Conservation (phyloP, 257 asterid species). For the Forsythia suspensa region DNA sequence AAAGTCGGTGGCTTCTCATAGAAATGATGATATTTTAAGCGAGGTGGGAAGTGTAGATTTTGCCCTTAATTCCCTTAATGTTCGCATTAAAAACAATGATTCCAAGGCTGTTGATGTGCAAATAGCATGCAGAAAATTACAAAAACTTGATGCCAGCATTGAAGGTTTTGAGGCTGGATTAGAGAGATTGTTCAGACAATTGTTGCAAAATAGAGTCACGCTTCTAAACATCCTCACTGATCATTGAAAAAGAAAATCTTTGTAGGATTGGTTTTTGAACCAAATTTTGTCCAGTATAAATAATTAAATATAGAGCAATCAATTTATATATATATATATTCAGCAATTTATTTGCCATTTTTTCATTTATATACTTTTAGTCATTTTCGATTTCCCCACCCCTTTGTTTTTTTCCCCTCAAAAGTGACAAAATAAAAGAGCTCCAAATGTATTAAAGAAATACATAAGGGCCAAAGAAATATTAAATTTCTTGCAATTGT, state of each 20-base stretch:
- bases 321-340: no score
- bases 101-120: constrained; percentile 30
- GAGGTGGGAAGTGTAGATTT: constrained; percentile 48
- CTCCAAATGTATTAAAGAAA: no score
- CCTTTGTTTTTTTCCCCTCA: no score
- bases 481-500: no score
- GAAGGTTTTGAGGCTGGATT: constrained; percentile 40
- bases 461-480: no score
- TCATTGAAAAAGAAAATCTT: constrained; percentile 17
- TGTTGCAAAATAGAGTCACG: constrained; percentile 43
- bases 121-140: constrained; percentile 35
- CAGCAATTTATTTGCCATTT: no score
- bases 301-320: no score
- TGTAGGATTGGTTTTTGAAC: neutral
- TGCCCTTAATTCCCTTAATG: constrained; percentile 34
- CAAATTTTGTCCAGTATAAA: constrained; percentile 15
- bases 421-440: no score
- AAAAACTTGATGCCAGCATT: constrained; percentile 34
- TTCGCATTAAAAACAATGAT: constrained; percentile 23
- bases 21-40: constrained; percentile 1
- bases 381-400: no score
- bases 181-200: constrained; percentile 43
- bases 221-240: constrained; percentile 43
- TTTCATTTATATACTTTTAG: no score
- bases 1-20: constrained; percentile 19